Evolutionary conservation across 2,329 filamentous ascomycete species (phyloP), one percentile per base, ranked within the genome.

Genomic region (Colletotrichum agaves): DNA sequence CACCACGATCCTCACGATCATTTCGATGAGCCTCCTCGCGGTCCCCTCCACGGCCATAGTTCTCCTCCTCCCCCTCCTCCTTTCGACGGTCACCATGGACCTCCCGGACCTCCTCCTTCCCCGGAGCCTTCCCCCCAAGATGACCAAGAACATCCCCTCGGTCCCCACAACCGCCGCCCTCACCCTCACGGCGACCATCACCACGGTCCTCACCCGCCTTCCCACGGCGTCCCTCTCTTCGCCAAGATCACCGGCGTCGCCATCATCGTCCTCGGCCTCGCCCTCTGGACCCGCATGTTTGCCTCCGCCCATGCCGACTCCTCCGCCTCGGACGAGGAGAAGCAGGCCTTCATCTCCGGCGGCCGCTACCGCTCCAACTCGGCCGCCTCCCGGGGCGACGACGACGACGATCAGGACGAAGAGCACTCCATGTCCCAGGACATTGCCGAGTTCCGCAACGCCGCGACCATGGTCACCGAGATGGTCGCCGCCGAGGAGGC

Each of bases 391-490:
- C 62, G 31, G 46, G 56, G 59, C 59, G 67, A 56, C 60, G 69
- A 56, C 50, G 66, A 70, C 58, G 60, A 71, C 56, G 15, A 49
- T 7, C 31, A 73, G 33, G 68, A 71, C 15, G 67, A 71, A 6
- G 73, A 75, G 11, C 27, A 27, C 27, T 80, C 80, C 3, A 82
- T 85, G 79, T 81, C 83, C 70, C 79, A 84, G 71, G 83, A 85
- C 72, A 79, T 86, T 69, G 80, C 82, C 3, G 77, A 80, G 55
- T 83, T 86, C 74, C 79, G 83, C 2, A 78, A 78, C 57, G 83
- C 80, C 2, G 83, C 82, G 6, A 77, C 78, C 5, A 76, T 84
- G 49, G 81, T 86, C 0, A 80, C 80, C 44, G 79, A 81, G 44
- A 77, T 86, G 58, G 78, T 85, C 21, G 76, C 80, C 5, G 81